Base-by-base conservation (phyloP, 257 asterid species). In the Fraxinus americana region DNA sequence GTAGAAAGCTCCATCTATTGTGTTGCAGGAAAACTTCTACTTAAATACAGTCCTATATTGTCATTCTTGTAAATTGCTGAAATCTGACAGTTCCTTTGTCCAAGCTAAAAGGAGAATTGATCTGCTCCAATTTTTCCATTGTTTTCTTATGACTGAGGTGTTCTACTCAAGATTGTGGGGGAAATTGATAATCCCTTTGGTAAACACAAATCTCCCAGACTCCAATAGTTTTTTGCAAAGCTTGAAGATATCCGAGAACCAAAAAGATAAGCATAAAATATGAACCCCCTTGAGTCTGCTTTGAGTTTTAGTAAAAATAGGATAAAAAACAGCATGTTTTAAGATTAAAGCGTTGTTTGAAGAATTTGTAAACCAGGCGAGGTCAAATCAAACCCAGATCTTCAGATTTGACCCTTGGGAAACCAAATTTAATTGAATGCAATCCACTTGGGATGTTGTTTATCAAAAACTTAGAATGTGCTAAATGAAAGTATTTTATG, bases 361-460 rank as follows among this genome's bases (percentile, higher is more conserved):
- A 63, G 69, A 63, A 12, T 82, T 73, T 54, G 50, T 27, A 34
- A 77, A 70, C 43, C 36, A 16, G 52, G 59, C 21, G n/a, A 48
- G 27, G 27, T 4, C 13, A 19, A 36, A 63, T 48, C 61, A 8
- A 54, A 32, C 50, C 76, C 78, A 72, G 75, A 35, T 23, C 36
- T 45, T 73, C 25, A 6, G 32, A 73, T 35, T 17, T 23, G 59
- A 14, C 69, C 30, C 27, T 67, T 48, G 41, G 43, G 25, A 25
- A 34, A 72, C 25, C 59, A 30, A 21, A 43, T 67, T 14, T 12
- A 9, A 71, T 39, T 30, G 27, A 30, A 29, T 27, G 34, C 54
- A 13, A 43, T 72, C 43, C 76, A 48, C 59, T 79, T 57, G 67
- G 35, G 52, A 67, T 43, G 23, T 27, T 12, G 23, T 65, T 35